Percentiles rank a stretch among this genome's conserved stretches.
These are phyloP conservation scores for Thraustotheca clavata DNA, from an alignment of 352 stramenopile genomes.

Conservation along the genomic window DNA sequence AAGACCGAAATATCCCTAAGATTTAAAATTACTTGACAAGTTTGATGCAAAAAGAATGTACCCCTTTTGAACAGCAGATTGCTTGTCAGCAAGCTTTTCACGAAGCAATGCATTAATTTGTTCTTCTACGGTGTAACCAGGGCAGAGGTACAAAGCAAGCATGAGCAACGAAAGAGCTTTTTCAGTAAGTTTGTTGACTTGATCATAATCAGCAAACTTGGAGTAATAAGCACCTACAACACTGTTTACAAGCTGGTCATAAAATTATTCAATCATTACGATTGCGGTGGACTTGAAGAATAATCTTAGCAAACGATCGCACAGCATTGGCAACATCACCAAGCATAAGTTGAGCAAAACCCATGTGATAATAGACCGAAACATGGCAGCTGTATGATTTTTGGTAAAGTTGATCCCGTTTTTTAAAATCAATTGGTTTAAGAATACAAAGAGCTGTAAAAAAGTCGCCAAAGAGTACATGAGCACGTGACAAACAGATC, in stretches of 20 bases:
- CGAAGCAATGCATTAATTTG: slow-evolving; percentile 83
- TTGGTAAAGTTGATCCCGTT: slow-evolving; percentile 80
- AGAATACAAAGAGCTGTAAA: slow-evolving; percentile 89
- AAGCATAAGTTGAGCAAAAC: slow-evolving; percentile 96
- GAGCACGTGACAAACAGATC: slow-evolving; percentile 89
- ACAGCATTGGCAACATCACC: slow-evolving; percentile 92
- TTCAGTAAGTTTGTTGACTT: slow-evolving; percentile 93
- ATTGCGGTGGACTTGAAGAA: slow-evolving; percentile 83
- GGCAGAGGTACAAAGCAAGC: slow-evolving; percentile 85
- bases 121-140: slow-evolving; percentile 74
- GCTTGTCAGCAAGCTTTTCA: slow-evolving; percentile 93
- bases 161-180: slow-evolving; percentile 92
- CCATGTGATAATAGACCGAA: slow-evolving; percentile 96
- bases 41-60: not conserved
- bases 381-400: slow-evolving; percentile 90
- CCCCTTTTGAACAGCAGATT: slow-evolving; percentile 74
- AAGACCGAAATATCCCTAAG: slow-evolving; percentile 52
- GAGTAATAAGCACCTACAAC: slow-evolving; percentile 65
- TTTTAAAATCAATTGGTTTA: slow-evolving; percentile 83
- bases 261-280: slow-evolving; percentile 48
- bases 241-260: too few species aligned
- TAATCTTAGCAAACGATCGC: slow-evolving; percentile 83
- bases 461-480: slow-evolving; percentile 97
- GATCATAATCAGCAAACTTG: slow-evolving; percentile 88
- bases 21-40: not conserved